A percentile compares a stretch with the other conserved stretches of the same genome.
phyloP scores from a whole-genome alignment of 106 monocot species.

The Chionographis japonica region DNA sequence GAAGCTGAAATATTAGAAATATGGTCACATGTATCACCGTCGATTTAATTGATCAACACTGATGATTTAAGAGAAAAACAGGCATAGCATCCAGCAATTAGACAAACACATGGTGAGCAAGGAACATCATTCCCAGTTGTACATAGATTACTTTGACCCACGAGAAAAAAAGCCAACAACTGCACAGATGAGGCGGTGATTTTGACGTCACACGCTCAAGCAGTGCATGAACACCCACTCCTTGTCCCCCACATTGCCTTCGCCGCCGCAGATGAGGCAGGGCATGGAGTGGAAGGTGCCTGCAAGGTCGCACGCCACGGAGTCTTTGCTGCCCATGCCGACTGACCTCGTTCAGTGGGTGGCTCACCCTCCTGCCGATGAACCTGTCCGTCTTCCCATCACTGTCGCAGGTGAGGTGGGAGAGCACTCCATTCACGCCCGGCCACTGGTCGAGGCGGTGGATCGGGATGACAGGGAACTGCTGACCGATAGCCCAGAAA shows the following conservation, averaged over 20 bases:
- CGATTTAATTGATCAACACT: too few relatives aligned
- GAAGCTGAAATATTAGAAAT: too few relatives aligned
- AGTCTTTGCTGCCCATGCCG: neutral
- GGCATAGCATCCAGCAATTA: too few relatives aligned
- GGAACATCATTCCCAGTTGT: too few relatives aligned
- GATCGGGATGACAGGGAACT: conserved; percentile 87
- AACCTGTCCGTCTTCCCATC: conserved; percentile 82
- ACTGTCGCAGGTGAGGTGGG: conserved; percentile 90
- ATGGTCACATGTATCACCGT: too few relatives aligned
- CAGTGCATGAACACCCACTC: conserved; percentile 67
- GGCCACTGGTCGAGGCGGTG: conserved; percentile 80
- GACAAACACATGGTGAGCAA: too few relatives aligned
- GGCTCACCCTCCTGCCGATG: conserved; percentile 55
- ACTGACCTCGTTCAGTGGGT: conserved; percentile 64
- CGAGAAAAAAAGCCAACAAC: too few relatives aligned
- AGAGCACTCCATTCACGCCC: conserved; percentile 50
- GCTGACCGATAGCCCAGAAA: conserved; percentile 94
- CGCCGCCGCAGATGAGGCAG: conserved; percentile 38
- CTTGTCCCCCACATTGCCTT: conserved; percentile 28
- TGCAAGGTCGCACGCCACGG: conserved; percentile 8
- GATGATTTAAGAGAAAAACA: too few relatives aligned
- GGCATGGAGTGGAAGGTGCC: conserved; percentile 85
- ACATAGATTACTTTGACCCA: too few relatives aligned
- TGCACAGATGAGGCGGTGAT: too few relatives aligned
- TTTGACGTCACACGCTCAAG: conserved; percentile 37